These are phyloP conservation scores for Fusarium sp. DNA, from an alignment of 2,329 filamentous ascomycete genomes.

Conservation along the genomic window DNA sequence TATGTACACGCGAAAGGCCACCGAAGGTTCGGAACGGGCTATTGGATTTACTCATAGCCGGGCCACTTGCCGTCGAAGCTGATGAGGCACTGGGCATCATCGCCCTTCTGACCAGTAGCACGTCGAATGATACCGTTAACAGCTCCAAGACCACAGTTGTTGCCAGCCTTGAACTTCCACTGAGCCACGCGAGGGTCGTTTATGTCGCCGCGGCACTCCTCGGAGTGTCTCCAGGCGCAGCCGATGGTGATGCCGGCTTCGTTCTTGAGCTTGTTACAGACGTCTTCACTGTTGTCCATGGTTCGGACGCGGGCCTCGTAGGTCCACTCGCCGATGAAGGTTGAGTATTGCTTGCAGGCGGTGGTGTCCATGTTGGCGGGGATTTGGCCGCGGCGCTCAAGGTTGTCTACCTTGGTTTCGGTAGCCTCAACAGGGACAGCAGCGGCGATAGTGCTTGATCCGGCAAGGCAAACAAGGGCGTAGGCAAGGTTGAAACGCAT, in stretches of 20 bases:
- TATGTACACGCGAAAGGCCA: not conserved
- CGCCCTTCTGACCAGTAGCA: not conserved
- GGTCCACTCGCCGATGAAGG: not conserved
- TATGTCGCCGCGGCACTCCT: not conserved
- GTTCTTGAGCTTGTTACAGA: not conserved
- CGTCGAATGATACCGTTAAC: not conserved
- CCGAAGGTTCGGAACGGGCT: accelerated
- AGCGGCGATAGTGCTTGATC: not conserved
- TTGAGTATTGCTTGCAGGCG: not conserved
- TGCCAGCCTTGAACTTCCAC: conserved; percentile 2
- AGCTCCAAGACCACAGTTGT: not conserved
- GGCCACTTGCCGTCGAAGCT: not conserved
- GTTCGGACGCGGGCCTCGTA: not conserved
- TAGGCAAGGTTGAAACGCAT: not conserved
- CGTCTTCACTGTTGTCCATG: not conserved
- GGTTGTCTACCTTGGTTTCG: not conserved
- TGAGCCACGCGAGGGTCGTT: not conserved
- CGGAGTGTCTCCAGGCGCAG: not conserved
- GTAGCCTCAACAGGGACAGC: not conserved
- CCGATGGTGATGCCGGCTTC: not conserved
- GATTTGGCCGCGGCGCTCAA: not conserved
- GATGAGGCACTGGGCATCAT: not conserved
- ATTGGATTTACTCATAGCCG: not conserved
- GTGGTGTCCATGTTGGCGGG: not conserved
- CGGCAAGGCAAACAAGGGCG: not conserved